Evolutionary conservation across 2,329 filamentous ascomycete genomes (phyloP).

Genomic region (Cercospora janseana): DNA sequence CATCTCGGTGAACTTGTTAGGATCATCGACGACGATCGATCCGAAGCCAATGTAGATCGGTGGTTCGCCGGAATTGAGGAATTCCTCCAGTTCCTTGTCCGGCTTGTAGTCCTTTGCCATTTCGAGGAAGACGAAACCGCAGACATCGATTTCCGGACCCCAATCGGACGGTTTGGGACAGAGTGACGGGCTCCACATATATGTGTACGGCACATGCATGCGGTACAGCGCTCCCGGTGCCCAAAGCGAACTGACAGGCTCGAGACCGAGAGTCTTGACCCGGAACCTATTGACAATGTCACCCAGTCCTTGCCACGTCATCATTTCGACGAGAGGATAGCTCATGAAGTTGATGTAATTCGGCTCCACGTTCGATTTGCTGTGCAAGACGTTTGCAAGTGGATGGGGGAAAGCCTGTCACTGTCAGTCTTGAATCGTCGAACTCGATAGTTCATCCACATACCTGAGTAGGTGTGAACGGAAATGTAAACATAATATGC

Average conservation of each 20-base stretch:
- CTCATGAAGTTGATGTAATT: conserved; percentile 77
- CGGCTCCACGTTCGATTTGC: conserved; percentile 65
- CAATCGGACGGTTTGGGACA: conserved; percentile 47
- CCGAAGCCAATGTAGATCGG: conserved; percentile 76
- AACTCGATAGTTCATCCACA: not conserved
- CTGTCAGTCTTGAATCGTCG: not conserved
- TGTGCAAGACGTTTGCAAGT: conserved; percentile 66
- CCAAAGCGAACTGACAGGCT: conserved; percentile 74
- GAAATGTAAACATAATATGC: conserved; percentile 59
- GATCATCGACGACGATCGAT: conserved; percentile 71
- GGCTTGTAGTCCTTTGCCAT: conserved; percentile 39
- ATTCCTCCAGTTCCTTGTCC: conserved; percentile 41
- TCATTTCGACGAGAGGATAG: conserved; percentile 76
- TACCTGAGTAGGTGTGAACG: conserved; percentile 65
- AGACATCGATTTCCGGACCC: conserved; percentile 39
- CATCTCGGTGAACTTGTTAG: conserved; percentile 65
- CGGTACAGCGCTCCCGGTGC: conserved; percentile 71
- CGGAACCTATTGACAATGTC: conserved; percentile 76
- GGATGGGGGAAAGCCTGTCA: conserved; percentile 70
- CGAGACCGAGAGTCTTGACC: conserved; percentile 65
- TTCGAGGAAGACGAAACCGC: conserved; percentile 40
- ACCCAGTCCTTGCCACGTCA: conserved; percentile 64
- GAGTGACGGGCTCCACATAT: conserved; percentile 50
- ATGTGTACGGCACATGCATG: conserved; percentile 72
- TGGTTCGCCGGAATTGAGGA: conserved; percentile 56